Evolutionary conservation across 176 grass and related monocot genomes (phyloP), one percentile per base, ranked within the genome.

Genomic region (Lolium rigidum): DNA sequence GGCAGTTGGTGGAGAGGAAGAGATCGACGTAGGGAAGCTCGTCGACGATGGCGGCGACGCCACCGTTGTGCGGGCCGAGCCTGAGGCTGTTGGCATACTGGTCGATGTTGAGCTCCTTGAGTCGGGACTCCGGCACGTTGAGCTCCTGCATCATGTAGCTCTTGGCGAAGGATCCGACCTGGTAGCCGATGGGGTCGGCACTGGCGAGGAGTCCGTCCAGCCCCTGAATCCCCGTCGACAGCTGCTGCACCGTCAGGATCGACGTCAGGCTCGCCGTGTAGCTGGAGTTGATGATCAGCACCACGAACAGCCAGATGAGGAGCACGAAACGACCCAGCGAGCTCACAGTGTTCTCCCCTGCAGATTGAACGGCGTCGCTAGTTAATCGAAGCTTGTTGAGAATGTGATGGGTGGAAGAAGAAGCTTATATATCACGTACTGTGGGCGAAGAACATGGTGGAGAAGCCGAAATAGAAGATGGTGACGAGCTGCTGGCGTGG

Each of bases 231-330:
- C 96, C 90, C 16, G 93, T 92, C 2, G 91, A 94, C 41, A 98
- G 84, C 87, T 98, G 96, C 86, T 98, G 96, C 78, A 98, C 93
- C 1, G 96, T 98, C 56, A 98, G 91, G 67, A 95, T 95, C 7
- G 96, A 98, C 51, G 96, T 98, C 70, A 98, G 88, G 91, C 91
- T 95, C 5, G 93, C 96, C 14, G 96, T 98, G 88, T 98, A 98
- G 88, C 96, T 98, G 4, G 93, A 95, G 80, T 88, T 98, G 83
- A 98, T 89, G 87, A 98, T 98, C 47, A 98, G 87, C 7, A 98
- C 96, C 54, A 98, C 93, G 70, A 95, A 98, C 2, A 98, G 69
- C 96, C 96, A 98, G 76, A 98, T 90, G 84, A 98, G 77, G 46
- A 98, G 92, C 10, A 98, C 92, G 50, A 95, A 82, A 16, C 96